Base-by-base conservation (phyloP, 2,329 filamentous ascomycete species). In the Pseudocercospora crystallina region DNA sequence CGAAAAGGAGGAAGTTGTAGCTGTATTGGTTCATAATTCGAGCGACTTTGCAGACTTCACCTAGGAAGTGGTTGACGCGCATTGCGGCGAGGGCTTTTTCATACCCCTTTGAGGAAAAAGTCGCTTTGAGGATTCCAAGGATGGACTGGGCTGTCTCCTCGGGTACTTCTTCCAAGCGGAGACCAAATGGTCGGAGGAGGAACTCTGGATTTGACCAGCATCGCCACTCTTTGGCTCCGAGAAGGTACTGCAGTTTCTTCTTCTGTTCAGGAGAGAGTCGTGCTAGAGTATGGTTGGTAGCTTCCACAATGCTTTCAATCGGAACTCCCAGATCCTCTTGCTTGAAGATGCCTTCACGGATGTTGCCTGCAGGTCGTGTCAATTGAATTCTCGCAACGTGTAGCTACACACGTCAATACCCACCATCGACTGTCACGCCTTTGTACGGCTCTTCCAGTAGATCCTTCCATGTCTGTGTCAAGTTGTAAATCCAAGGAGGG, bases 201-300 rank as follows among this genome's bases (percentile, higher is more conserved):
- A 90, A 87, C 65, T 90, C 87, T 0, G 87, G 87, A 65, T 90
- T 90, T 5, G 77, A 80, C 80, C 80, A 83, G 9, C 84, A 82
- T 41, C 86, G 80, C 85, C 86, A 90, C 63, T 88, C 82, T 1
- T 80, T 81, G 1, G 83, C 83, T 70, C 88, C 83, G 56, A 90
- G 77, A 62, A 86, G 82, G 61, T 85, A 80, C 31, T 68, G 68
- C 0, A 84, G 64, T 26, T 71, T 71, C 13, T 73, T 56, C 39
- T 69, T 73, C 60, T 87, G 79, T 8, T 73, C 70, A 0, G 73
- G 66, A 12, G 73, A 70, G 12, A 87, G 69, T 2, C 72, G 66
- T 1, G 61, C 55, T 0, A 84, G 62, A 1, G 86, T 64, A 0
- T 63, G 49, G 2, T 79, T 65, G 0, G 80, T 74, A 0, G 80